Evolutionary conservation across 441 rosid species (phyloP), one percentile per base, ranked within the genome.

Genomic region (Erysimum cheiri): DNA sequence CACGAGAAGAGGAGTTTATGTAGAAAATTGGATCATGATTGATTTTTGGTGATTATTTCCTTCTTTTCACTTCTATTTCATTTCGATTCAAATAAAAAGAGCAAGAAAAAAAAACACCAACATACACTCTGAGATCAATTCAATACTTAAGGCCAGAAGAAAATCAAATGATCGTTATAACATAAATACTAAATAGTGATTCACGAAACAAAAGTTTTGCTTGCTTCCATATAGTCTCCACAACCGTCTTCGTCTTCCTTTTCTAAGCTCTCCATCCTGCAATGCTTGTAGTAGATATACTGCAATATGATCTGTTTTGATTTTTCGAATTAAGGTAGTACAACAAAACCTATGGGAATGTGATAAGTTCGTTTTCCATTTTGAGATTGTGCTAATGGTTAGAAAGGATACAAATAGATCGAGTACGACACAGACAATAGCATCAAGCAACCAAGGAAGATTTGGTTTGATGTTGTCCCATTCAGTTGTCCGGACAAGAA

Each of bases 391-490:
- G 48, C 0, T 54, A 55, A 61, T 11, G 15, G 48, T 12, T 55
- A 28, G 12, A 9, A 76, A 88, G 98, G 97, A 93, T 93, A 93
- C 98, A 35, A 91, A 89, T 52, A 87, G 77, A 80, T 93, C 98
- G 3, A 93, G 95, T 10, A 53, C 74, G 55, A 89, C 98, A 59
- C 98, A 93, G 66, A 88, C 95, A 15, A 78, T 77, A 10, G 97
- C 96, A 67, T 93, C 98, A 70, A 93, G 84, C 83, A 93, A 69
- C 98, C 98, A 93, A 60, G 98, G 84, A 80, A 93, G 68, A 78
- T 93, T 93, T 8, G 97, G 80, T 80, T 87, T 82, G 76, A 88
- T 83, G 68, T 65, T 89, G 2, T 81, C 92, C 98, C 98, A 91
- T 75, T 93, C 79, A 0, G 84, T 85, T 33, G 86, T 89, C 81